Percentiles rank a stretch among this genome's conserved stretches.
phyloP scores from a whole-genome alignment of 2,329 filamentous ascomycete genomes.

The Phaeosphaeriaceae sp. region DNA sequence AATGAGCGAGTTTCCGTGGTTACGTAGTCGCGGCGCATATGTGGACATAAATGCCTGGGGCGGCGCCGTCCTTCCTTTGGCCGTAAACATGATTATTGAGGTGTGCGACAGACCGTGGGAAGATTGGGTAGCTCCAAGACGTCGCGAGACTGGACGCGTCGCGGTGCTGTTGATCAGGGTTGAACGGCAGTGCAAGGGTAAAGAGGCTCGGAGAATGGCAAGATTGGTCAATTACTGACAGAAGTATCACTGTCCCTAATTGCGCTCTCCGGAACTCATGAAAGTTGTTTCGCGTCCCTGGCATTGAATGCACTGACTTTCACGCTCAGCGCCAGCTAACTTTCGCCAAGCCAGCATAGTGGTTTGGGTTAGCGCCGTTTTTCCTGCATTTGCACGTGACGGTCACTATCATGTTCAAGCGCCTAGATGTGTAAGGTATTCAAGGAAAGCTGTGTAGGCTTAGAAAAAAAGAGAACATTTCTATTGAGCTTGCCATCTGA shows the following conservation, averaged over 20 bases:
- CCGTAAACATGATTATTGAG: slow-evolving; percentile 48
- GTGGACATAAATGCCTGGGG: slow-evolving; percentile 90
- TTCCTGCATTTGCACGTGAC: too few species aligned
- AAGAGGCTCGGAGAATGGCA: background rate
- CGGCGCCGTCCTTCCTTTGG: slow-evolving; percentile 53
- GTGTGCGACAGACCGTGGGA: slow-evolving; percentile 29
- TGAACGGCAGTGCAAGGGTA: slow-evolving; percentile 1
- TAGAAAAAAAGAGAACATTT: too few species aligned
- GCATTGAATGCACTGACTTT: slow-evolving; percentile 23
- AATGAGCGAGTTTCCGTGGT: slow-evolving; percentile 89
- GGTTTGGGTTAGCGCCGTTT: background rate
- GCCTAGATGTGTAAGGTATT: too few species aligned
- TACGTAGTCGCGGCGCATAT: slow-evolving; percentile 88
- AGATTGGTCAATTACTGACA: background rate
- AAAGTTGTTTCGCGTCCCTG: slow-evolving; percentile 34
- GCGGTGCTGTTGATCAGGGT: slow-evolving; percentile 13
- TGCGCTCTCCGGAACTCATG: slow-evolving; percentile 8
- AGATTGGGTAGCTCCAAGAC: slow-evolving; percentile 37
- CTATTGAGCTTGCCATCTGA: too few species aligned
- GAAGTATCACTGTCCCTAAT: slow-evolving; percentile 5
- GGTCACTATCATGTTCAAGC: too few species aligned
- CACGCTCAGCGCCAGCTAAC: slow-evolving; percentile 27
- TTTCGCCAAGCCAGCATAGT: slow-evolving; percentile 24
- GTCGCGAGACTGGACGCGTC: slow-evolving; percentile 43
- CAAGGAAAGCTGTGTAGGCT: too few species aligned